Evolutionary conservation across 805 yeast species (phyloP).

Genomic region (Saturnispora besseyi): DNA sequence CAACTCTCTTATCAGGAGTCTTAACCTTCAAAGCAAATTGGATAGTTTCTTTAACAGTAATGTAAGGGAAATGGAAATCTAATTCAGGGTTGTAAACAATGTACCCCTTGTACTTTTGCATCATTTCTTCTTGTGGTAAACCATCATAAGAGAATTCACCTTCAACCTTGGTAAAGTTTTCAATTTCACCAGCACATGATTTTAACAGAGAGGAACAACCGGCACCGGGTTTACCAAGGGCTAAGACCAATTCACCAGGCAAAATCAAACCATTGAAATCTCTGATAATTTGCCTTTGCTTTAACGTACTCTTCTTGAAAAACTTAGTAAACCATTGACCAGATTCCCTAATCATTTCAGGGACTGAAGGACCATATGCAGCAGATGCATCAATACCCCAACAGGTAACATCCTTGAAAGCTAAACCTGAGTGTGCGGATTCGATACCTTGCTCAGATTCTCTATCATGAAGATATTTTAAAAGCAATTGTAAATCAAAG

Average conservation of each 20-base stretch:
- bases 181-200: constrained; percentile 46
- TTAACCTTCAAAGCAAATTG: constrained; percentile 61
- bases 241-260: constrained; percentile 64
- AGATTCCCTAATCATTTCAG: constrained; percentile 32
- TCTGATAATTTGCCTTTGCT: constrained; percentile 31
- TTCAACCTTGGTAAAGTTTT: constrained; percentile 35
- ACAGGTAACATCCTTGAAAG: constrained; percentile 36
- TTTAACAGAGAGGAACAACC: constrained; percentile 69
- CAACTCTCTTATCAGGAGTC: constrained; percentile 46
- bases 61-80: constrained; percentile 68
- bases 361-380: constrained; percentile 40
- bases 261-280: constrained; percentile 33
- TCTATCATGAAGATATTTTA: constrained; percentile 32
- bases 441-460: constrained; percentile 38
- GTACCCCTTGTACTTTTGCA: constrained; percentile 45
- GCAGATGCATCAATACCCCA: constrained; percentile 46
- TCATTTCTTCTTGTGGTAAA: constrained; percentile 50
- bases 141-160: constrained; percentile 60
- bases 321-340: constrained; percentile 23
- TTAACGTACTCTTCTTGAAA: constrained; percentile 26
- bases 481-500: constrained; percentile 37
- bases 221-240: constrained; percentile 69
- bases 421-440: constrained; percentile 43
- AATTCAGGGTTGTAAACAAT: constrained; percentile 51
- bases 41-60: constrained; percentile 67